A percentile compares a stretch with the other conserved stretches of the same genome.
Conservation (phyloP, 2,329 filamentous ascomycete genomes). For the Diaporthe citrichinensis region DNA sequence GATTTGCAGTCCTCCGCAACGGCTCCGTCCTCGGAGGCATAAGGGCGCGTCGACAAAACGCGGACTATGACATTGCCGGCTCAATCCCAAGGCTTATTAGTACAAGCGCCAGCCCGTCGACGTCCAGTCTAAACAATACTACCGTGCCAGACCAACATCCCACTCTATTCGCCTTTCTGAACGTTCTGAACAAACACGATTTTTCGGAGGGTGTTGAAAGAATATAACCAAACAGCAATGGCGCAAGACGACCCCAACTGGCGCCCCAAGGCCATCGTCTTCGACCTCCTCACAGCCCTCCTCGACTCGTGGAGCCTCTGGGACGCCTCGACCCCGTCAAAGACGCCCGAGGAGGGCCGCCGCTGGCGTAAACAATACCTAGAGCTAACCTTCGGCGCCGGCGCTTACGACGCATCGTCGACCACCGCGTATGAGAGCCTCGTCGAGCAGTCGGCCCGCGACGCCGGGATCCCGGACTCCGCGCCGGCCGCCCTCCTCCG, state of each 20-base stretch:
- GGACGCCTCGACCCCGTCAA: slow-evolving; percentile 50
- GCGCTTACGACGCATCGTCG: slow-evolving; percentile 47
- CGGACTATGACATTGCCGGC: slow-evolving; percentile 21
- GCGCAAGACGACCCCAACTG: slow-evolving; percentile 38
- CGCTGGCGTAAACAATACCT: slow-evolving; percentile 56
- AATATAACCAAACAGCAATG: background rate
- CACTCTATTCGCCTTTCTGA: no score
- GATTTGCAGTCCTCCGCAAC: slow-evolving; percentile 14
- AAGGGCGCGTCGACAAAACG: background rate
- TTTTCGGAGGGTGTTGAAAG: background rate
- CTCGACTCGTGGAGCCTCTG: slow-evolving; percentile 57
- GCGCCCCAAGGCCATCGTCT: slow-evolving; percentile 54
- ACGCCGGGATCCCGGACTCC: slow-evolving; percentile 49
- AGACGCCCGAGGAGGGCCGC: slow-evolving; percentile 46
- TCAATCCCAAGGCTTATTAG: background rate
- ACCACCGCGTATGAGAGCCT: slow-evolving; percentile 49
- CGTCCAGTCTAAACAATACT: background rate
- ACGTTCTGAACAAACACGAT: background rate
- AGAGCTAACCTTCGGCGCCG: slow-evolving; percentile 53
- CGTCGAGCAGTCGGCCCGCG: slow-evolving; percentile 48
- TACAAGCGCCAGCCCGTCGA: background rate
- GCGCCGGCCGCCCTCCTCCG: slow-evolving; percentile 48
- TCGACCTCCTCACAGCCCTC: slow-evolving; percentile 58
- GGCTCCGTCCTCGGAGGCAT: slow-evolving; percentile 15
- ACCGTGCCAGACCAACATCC: background rate